Evolutionary conservation across 306 rosid genomes (phyloP), one percentile per base, ranked within the genome.

Genomic region (Morella rubra): DNA sequence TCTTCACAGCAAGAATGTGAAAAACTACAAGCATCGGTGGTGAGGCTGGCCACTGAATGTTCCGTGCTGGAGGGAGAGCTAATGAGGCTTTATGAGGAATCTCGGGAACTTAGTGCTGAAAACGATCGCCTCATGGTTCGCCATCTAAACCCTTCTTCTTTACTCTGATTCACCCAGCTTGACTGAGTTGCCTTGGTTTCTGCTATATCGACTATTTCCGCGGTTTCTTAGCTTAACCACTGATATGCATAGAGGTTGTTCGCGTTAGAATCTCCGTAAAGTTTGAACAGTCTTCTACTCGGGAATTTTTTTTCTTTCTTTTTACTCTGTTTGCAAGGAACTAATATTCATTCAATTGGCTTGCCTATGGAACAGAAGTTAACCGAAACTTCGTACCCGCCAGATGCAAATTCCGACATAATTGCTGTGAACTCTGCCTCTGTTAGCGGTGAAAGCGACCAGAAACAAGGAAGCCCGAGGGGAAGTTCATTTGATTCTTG

Each of bases 361-460:
- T 83, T 87, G 72, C 61, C 71, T 60, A 45, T 74, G 75, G 24
- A 40, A 75, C 88, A 89, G 87, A 79, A 80, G 24, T 53, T 83
- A 16, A 32, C 71, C 22, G 40, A 76, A 78, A 50, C 32, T 27
- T 27, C 5, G 62, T 78, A 71, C 69, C 86, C 87, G 13, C 15
- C 24, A 66, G 85, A 84, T 44, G 54, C 69, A 44, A 42, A 85
- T 22, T 40, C 73, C 0, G 77, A 87, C 50, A 59, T 81, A 59
- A 44, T 77, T 85, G 79, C 77, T 72, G 22, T 65, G 69, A 75
- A 81, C 62, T 81, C 82, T 12, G 49, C 70, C 73, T 46, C 42
- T 8, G 55, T 15, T 22, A 77, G 20, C 13, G 69, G 40, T 0
- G 8, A 55, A 82, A 76, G 75, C 75, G 10, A 55, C 16, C 32